Conservation (phyloP, 176 grass and related monocot species). For the Oropetium thomaeum region DNA sequence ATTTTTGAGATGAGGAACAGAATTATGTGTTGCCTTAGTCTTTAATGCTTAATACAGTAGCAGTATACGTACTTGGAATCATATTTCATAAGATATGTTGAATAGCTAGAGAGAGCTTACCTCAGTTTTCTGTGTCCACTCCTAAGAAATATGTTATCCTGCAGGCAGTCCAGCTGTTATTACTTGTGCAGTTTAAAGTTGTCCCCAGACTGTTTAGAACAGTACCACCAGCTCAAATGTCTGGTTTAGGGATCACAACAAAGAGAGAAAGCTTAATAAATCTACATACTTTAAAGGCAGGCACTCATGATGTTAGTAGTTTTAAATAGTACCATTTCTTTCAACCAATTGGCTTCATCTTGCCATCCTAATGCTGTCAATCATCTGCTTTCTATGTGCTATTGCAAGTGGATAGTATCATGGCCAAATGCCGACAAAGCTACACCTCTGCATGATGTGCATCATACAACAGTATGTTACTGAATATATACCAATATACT, state of each 20-base stretch:
- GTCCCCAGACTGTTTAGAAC: background rate
- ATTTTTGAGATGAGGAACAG: background rate
- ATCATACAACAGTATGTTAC: background rate
- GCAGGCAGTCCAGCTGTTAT: background rate
- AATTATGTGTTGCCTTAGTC: background rate
- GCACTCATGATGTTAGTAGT: background rate
- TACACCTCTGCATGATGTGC: background rate
- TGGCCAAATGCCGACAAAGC: background rate
- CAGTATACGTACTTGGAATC: constrained; percentile 11
- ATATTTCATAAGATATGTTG: background rate
- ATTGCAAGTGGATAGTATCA: background rate
- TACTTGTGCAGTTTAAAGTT: background rate
- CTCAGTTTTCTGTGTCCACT: background rate
- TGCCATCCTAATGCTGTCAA: constrained; percentile 10
- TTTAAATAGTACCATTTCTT: background rate
- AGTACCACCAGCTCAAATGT: background rate
- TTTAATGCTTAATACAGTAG: background rate
- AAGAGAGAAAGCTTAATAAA: background rate
- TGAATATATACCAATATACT: constrained; percentile 16
- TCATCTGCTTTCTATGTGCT: constrained; percentile 2
- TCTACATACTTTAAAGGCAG: background rate
- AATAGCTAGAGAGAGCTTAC: background rate
- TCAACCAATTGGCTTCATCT: background rate
- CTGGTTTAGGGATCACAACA: background rate
- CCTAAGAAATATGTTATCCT: background rate